These are phyloP conservation scores for Candida sonorensis DNA, from an alignment of 805 yeast genomes.

Conservation along the genomic window DNA sequence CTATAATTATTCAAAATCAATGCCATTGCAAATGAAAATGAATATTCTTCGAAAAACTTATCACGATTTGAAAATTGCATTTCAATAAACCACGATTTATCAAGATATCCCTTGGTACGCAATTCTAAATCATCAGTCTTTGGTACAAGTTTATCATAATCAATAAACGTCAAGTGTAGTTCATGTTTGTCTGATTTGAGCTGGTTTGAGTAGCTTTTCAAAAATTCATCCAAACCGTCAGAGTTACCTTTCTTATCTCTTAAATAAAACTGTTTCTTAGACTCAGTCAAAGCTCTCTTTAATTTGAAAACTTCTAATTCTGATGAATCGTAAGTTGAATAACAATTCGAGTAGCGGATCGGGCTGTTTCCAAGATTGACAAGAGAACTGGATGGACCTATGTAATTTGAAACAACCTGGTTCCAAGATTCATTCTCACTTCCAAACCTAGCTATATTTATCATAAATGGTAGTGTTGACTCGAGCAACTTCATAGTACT, in stretches of 20 bases:
- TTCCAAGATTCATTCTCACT: constrained; percentile 1
- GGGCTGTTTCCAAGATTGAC: neutral
- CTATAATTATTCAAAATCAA: constrained; percentile 56
- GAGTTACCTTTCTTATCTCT: no score
- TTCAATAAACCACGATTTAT: constrained; percentile 54
- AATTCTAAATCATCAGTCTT: constrained; percentile 27
- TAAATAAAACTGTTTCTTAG: no score
- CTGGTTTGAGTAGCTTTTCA: no score
- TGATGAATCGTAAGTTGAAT: constrained; percentile 44
- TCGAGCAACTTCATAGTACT: no score
- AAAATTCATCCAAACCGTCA: no score
- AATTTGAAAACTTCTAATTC: constrained; percentile 40
- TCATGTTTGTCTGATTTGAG: constrained; percentile 17
- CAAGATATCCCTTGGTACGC: constrained; percentile 46
- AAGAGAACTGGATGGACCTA: neutral
- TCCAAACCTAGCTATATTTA: constrained; percentile 1
- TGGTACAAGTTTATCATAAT: constrained; percentile 31
- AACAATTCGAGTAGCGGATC: constrained; percentile 15
- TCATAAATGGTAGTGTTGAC: constrained; percentile 1
- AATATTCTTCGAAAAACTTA: constrained; percentile 44
- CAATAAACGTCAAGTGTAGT: constrained; percentile 35
- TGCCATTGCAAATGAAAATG: constrained; percentile 42
- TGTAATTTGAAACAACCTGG: neutral
- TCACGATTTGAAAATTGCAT: constrained; percentile 25
- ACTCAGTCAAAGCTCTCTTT: constrained; percentile 28